Conservation (phyloP, 169 alveolate species). For the Perkinsus chesapeaki region DNA sequence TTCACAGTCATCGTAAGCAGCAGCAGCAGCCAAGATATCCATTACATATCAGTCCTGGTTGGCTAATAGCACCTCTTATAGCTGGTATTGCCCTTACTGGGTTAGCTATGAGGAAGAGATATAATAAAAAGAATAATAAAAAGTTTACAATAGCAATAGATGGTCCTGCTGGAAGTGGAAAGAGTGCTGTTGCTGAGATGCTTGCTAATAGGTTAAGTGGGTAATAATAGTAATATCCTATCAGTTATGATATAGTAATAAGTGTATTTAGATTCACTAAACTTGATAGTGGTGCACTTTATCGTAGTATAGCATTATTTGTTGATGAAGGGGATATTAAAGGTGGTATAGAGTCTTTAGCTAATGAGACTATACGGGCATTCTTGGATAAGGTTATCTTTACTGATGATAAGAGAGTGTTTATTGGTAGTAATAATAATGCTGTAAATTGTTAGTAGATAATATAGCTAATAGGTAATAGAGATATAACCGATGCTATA, state of each 20-base stretch:
- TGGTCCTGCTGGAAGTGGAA: neutral
- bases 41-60: neutral
- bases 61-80: neutral
- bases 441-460: neutral
- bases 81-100: neutral
- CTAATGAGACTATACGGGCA: neutral
- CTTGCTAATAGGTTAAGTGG: neutral
- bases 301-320: neutral
- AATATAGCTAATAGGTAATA: neutral
- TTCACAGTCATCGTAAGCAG: too few species aligned
- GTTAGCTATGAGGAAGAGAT: neutral
- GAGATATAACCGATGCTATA: neutral
- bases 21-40: neutral
- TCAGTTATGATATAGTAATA: too few species aligned
- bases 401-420: neutral
- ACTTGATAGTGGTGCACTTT: neutral
- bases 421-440: neutral
- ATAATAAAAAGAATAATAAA: neutral
- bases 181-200: neutral
- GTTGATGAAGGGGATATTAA: neutral
- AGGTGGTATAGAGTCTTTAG: neutral
- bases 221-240: too few species aligned
- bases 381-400: neutral
- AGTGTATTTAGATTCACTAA: neutral
- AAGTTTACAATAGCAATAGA: neutral